A percentile compares a stretch with the other conserved stretches of the same genome.
phyloP scores from a whole-genome alignment of 2,329 filamentous ascomycete genomes.

The Diaporthe humulicola region DNA sequence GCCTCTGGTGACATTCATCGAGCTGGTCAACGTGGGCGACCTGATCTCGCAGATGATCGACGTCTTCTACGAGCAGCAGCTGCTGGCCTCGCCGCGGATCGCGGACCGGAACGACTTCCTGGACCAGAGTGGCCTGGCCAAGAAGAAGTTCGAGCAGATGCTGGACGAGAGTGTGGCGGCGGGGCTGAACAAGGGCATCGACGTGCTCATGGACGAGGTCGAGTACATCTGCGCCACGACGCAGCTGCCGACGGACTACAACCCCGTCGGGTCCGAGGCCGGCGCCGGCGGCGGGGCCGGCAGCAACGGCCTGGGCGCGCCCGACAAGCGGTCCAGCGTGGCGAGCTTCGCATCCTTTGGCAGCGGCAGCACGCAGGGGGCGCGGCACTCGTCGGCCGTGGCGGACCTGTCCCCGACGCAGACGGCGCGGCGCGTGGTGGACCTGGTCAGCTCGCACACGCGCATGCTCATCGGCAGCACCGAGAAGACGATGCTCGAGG shows the following conservation, averaged over 20 bases:
- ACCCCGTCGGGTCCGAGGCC: conserved; percentile 68
- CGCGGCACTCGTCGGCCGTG: conserved; percentile 54
- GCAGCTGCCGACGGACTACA: conserved; percentile 90
- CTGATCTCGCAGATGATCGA: conserved; percentile 99
- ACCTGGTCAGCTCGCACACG: conserved; percentile 89
- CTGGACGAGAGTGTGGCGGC: conserved; percentile 96
- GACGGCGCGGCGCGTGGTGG: conserved; percentile 84
- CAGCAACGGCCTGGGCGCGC: conserved; percentile 48
- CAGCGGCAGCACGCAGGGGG: conserved; percentile 43
- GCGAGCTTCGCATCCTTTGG: conserved; percentile 38
- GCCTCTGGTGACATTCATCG: conserved; percentile 93
- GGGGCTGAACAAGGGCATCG: conserved; percentile 96
- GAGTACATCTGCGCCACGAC: conserved; percentile 94
- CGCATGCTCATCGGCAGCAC: conserved; percentile 94
- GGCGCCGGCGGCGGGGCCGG: conserved; percentile 42
- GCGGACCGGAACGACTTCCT: conserved; percentile 95
- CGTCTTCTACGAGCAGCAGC: conserved; percentile 96
- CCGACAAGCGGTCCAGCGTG: conserved; percentile 38
- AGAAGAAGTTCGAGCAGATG: conserved; percentile 99
- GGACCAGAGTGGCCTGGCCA: conserved; percentile 90
- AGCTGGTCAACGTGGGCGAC: conserved; percentile 97
- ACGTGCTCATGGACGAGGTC: conserved; percentile 98
- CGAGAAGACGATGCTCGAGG: conserved; percentile 97
- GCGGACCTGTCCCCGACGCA: conserved; percentile 79
- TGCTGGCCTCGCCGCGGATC: conserved; percentile 81